These are phyloP conservation scores for Dorcoceras hygrometricum DNA, from an alignment of 257 asterid genomes.

Conservation along the genomic window DNA sequence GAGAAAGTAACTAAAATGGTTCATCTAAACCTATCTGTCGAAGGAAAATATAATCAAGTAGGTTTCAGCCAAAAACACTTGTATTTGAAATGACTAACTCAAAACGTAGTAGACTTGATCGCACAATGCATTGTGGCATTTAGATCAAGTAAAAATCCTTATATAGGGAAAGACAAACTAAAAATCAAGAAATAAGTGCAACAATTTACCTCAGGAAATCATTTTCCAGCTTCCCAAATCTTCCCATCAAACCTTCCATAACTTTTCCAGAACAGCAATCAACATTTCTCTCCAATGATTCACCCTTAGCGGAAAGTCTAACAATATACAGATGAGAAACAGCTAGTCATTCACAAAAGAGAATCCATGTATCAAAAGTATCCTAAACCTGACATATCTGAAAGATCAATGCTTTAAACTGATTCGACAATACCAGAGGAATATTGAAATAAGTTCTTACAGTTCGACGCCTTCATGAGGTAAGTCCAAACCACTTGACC, in stretches of 20 bases:
- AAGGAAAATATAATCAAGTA: no score
- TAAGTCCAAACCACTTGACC: constrained; percentile 29
- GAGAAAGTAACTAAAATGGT: background rate
- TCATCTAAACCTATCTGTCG: background rate
- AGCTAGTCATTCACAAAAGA: constrained; percentile 5
- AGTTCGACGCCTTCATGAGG: constrained; percentile 31
- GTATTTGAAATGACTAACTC: background rate
- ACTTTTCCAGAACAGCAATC: constrained; percentile 34
- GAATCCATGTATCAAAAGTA: background rate
- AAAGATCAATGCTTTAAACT: constrained; percentile 9
- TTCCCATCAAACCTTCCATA: constrained; percentile 43
- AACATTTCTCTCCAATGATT: constrained; percentile 34
- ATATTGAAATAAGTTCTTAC: constrained; percentile 41
- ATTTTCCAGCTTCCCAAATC: constrained; percentile 56
- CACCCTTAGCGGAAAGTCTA: constrained; percentile 38
- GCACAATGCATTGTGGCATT: background rate
- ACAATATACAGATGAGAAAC: constrained; percentile 9
- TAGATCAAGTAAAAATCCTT: constrained; percentile 2
- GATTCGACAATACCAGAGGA: constrained; percentile 16
- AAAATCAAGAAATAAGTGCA: constrained; percentile 3
- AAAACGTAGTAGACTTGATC: background rate
- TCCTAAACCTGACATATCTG: background rate
- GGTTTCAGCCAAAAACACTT: background rate
- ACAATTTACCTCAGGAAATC: constrained; percentile 59
- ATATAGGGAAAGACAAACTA: background rate